These are phyloP conservation scores for Chalaropsis ovoidea DNA, from an alignment of 2,329 filamentous ascomycete species.

Conservation along the genomic window DNA sequence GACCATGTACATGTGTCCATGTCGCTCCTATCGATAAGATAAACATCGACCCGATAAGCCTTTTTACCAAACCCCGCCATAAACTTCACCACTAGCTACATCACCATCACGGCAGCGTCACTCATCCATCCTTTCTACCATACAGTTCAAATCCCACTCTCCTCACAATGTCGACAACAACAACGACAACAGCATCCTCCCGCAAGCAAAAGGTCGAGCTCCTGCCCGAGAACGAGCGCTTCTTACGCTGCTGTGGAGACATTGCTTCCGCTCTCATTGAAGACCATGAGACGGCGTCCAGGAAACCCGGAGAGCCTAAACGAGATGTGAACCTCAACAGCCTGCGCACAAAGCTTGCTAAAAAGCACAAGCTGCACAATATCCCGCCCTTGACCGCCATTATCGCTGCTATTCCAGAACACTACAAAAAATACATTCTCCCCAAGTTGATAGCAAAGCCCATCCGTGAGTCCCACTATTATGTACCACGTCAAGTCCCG, in stretches of 20 bases:
- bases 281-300: slow-evolving; percentile 68
- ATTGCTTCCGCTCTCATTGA: slow-evolving; percentile 90
- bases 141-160: neutral
- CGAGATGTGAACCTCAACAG: slow-evolving; percentile 90
- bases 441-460: slow-evolving; percentile 95
- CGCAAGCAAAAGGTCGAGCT: slow-evolving; percentile 65
- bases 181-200: slow-evolving; percentile 53
- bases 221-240: slow-evolving; percentile 87
- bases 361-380: slow-evolving; percentile 80
- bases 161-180: slow-evolving; percentile 35
- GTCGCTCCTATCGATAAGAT: slow-evolving; percentile 16
- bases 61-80: slow-evolving; percentile 11
- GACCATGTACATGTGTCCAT: neutral
- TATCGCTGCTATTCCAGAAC: slow-evolving; percentile 95
- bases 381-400: slow-evolving; percentile 92
- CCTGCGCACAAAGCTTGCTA: slow-evolving; percentile 74
- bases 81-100: neutral
- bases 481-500: no score
- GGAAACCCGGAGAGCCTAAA: slow-evolving; percentile 59
- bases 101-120: neutral
- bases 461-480: slow-evolving; percentile 51
- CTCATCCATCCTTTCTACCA: neutral
- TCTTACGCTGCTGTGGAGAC: slow-evolving; percentile 86
- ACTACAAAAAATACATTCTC: slow-evolving; percentile 98
- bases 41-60: neutral